Evolutionary conservation across 805 yeast genomes (phyloP).

Genomic region (Scheffersomyces coipomensis): DNA sequence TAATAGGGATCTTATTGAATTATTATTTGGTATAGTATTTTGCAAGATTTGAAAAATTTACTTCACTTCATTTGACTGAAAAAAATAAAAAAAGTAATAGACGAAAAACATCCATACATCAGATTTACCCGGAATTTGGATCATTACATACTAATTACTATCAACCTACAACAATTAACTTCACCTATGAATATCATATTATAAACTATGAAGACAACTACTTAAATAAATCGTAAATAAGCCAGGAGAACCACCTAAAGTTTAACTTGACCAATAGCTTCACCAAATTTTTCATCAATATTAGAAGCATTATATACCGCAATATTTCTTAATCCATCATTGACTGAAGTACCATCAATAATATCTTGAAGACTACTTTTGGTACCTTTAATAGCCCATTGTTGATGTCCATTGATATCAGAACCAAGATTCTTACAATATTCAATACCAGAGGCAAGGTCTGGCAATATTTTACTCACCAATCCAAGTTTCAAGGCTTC

Average conservation of each 20-base stretch:
- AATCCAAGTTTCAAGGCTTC: conserved; percentile 60
- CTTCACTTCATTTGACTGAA: neutral
- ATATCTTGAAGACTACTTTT: conserved; percentile 51
- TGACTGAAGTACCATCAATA: conserved; percentile 32
- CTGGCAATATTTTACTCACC: conserved; percentile 44
- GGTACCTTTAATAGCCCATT: conserved; percentile 65
- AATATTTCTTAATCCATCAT: conserved; percentile 50
- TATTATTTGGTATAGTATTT: neutral
- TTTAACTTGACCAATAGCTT: conserved; percentile 6
- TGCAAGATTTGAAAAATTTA: neutral
- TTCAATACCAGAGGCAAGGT: conserved; percentile 48
- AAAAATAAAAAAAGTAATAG: neutral
- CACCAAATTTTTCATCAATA: conserved; percentile 14
- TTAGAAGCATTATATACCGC: conserved; percentile 51
- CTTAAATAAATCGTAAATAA: too few relatives aligned
- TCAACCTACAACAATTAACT: too few relatives aligned
- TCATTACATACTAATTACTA: neutral
- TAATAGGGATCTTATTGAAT: too few relatives aligned
- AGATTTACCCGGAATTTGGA: neutral
- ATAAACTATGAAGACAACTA: too few relatives aligned
- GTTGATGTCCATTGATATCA: conserved; percentile 44
- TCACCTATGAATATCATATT: too few relatives aligned
- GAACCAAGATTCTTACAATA: conserved; percentile 51
- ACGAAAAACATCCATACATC: too few relatives aligned
- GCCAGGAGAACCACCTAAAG: conserved; percentile 1